A percentile compares a stretch with the other conserved stretches of the same genome.
Conservation (phyloP, 164 flowering plant genomes). For the Piper betle region DNA sequence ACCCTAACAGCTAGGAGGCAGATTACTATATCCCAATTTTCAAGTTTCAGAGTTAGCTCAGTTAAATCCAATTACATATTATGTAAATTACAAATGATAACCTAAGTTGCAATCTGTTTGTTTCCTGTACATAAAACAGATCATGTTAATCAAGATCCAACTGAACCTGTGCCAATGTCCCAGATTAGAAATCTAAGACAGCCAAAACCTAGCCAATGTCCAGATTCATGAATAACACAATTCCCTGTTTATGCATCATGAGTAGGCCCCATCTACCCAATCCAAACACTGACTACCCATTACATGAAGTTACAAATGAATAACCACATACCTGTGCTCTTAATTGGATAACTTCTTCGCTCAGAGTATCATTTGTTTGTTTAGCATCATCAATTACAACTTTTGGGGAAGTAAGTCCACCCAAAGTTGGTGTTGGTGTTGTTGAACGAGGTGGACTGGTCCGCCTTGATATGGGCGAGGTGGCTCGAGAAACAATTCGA, state of each 20-base stretch:
- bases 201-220: not conserved
- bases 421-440: constrained; percentile 91
- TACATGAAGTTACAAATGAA: too few species aligned
- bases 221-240: too few species aligned
- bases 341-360: constrained; percentile 71
- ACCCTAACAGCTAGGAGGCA: too few species aligned
- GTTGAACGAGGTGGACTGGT: constrained; percentile 96
- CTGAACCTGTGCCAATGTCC: too few species aligned
- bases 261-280: not conserved
- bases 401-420: constrained; percentile 76
- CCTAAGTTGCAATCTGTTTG: too few species aligned
- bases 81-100: too few species aligned
- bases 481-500: constrained; percentile 92
- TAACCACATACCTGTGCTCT: constrained; percentile 55
- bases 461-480: constrained; percentile 94
- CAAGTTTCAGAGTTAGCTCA: too few species aligned
- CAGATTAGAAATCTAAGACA: not conserved
- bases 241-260: not conserved
- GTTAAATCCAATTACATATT: too few species aligned
- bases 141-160: too few species aligned
- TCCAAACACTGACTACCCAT: not conserved
- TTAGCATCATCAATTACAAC: constrained; percentile 60
- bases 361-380: constrained; percentile 55
- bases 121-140: too few species aligned
- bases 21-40: too few species aligned